Base-by-base conservation (phyloP, 805 yeast species). In the Kuraishia floccosa region DNA sequence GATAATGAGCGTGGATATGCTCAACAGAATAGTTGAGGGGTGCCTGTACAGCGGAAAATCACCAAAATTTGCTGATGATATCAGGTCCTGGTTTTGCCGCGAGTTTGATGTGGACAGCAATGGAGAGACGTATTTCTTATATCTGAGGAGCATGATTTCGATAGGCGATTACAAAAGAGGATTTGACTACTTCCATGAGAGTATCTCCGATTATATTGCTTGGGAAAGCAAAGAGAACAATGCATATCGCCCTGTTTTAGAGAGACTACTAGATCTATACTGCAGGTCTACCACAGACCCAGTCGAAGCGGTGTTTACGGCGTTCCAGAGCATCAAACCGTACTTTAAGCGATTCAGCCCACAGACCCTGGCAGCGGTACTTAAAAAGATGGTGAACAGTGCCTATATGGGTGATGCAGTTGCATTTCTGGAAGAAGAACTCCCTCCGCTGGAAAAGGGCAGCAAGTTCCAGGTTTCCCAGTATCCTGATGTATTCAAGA, bases 401-500 rank as follows among this genome's bases (percentile, higher is more conserved):
- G 54, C 57, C 8, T 53, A 47, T 30, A 40, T 58, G 12, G 58
- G 53, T 6, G 72, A 65, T 37, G 63, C 62, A 1, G 52, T 59
- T 12, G 55, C 51, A 17, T 54, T 66, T 3, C 50, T 71, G 39
- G 49, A 51, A 12, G 53, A 59, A 24, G 74, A 69, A 39, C 51
- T 64, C 19, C 35, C 43, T 6, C 28, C 35, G n/a, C 25, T 28
- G 11, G 30, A 35, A 17, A 47, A 44, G 19, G 34, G 39, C 14
- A 28, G 32, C 4, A 12, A 24, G 11, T 15, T 17, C 17, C 24
- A 10, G 6, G 31, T 28, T 11, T 17, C 17, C 4, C 43, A 49
- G 13, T 52, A 55, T 25, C 49, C 67, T 1, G 50, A 52, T n/a
- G 39, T 70, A 3, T 57, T 54, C 35, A 45, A 55, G 5, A 54